Conservation (phyloP, 2,329 filamentous ascomycete species). For the Huntiella bhutanensis region DNA sequence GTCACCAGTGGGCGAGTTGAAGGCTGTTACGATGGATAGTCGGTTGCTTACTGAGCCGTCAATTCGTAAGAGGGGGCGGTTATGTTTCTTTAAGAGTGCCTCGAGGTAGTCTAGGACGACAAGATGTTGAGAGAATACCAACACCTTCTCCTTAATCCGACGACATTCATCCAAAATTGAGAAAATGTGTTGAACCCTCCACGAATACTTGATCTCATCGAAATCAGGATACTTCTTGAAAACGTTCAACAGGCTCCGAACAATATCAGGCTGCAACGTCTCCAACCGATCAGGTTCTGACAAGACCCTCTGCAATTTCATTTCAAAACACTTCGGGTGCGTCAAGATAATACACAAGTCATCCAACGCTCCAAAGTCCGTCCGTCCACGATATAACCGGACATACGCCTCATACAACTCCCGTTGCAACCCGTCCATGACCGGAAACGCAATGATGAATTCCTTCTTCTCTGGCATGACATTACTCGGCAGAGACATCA, state of each 20-base stretch:
- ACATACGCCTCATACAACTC: slow-evolving; percentile 38
- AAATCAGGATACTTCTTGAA: slow-evolving; percentile 6
- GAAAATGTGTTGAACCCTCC: slow-evolving; percentile 19
- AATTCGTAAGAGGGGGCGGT: slow-evolving; percentile 36
- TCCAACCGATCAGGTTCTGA: background rate
- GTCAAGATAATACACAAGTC: slow-evolving; percentile 30
- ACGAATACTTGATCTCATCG: slow-evolving; percentile 25
- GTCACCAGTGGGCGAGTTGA: slow-evolving; percentile 34
- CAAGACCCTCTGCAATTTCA: slow-evolving; percentile 15
- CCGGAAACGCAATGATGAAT: slow-evolving; percentile 56
- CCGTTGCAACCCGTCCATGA: slow-evolving; percentile 43
- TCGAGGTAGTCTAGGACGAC: slow-evolving; percentile 52
- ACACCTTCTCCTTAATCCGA: slow-evolving; percentile 46
- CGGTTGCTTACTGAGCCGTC: slow-evolving; percentile 47
- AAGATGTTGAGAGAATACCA: slow-evolving; percentile 64
- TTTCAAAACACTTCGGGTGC: slow-evolving; percentile 30
- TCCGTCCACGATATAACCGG: slow-evolving; percentile 7
- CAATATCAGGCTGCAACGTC: slow-evolving; percentile 3
- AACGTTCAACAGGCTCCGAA: background rate
- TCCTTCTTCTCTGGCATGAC: slow-evolving; percentile 60
- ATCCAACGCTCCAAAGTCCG: slow-evolving; percentile 19
- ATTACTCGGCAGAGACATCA: slow-evolving; percentile 38
- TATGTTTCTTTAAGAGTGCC: slow-evolving; percentile 29
- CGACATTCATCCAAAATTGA: slow-evolving; percentile 48
- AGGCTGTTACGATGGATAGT: slow-evolving; percentile 44